Percentiles rank a stretch among this genome's conserved stretches.
Conservation (phyloP, 2,329 filamentous ascomycete species). For the Monosporascus sp. region DNA sequence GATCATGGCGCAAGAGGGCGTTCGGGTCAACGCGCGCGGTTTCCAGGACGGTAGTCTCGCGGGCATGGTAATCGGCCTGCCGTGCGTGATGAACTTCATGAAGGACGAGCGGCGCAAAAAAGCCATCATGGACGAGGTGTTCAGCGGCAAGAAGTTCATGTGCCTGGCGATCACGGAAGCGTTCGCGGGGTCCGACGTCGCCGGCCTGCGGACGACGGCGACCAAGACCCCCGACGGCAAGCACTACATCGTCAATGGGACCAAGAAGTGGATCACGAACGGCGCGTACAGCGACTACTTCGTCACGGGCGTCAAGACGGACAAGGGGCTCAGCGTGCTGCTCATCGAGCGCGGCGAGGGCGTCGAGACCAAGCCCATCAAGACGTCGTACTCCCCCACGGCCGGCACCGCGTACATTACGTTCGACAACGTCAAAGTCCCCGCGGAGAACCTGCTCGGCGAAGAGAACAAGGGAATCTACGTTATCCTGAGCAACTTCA, state of each 20-base stretch:
- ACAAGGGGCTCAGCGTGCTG: conserved; percentile 72
- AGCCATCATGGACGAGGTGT: conserved; percentile 63
- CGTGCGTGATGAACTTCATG: conserved; percentile 75
- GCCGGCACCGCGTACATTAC: conserved; percentile 77
- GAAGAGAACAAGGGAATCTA: conserved; percentile 81
- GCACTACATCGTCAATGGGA: conserved; percentile 66
- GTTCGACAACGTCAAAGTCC: conserved; percentile 83
- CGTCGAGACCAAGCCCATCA: conserved; percentile 71
- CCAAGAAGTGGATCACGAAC: conserved; percentile 85
- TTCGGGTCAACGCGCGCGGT: conserved; percentile 65
- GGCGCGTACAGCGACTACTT: conserved; percentile 80
- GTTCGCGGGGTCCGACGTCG: conserved; percentile 79
- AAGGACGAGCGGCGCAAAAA: conserved; percentile 61
- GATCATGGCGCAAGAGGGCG: conserved; percentile 68
- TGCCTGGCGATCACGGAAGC: conserved; percentile 85
- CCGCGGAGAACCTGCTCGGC: conserved; percentile 70
- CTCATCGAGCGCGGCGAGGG: conserved; percentile 69
- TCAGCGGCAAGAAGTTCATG: conserved; percentile 81
- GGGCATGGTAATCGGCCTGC: conserved; percentile 77
- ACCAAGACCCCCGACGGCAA: conserved; percentile 70
- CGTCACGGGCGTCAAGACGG: conserved; percentile 72
- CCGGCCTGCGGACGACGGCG: conserved; percentile 72
- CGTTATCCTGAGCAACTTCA: conserved; percentile 82
- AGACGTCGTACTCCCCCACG: conserved; percentile 73
- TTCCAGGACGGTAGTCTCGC: conserved; percentile 86